A percentile compares a stretch with the other conserved stretches of the same genome.
Conservation (phyloP, 352 stramenopile species). For the Peronosclerospora sorghi region DNA sequence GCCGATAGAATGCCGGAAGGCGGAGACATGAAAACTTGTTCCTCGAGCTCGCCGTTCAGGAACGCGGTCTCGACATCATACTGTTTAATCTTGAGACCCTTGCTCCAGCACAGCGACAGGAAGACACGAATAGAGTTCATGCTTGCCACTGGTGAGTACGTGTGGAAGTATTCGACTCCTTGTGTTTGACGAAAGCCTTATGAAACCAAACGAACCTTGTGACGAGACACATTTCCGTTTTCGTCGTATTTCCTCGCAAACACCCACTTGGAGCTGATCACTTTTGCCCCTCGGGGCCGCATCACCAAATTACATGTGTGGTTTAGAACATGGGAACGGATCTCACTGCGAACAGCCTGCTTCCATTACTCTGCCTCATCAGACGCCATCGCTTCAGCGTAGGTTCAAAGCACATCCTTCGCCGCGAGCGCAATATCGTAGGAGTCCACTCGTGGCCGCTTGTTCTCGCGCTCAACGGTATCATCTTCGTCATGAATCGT, state of each 20-base stretch:
- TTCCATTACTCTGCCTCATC: constrained; percentile 7
- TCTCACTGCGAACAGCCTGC: constrained; percentile 9
- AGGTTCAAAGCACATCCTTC: not conserved
- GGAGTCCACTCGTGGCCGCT: not conserved
- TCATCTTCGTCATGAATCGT: too few relatives aligned
- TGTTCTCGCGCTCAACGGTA: too few relatives aligned
- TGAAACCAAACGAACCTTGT: not conserved
- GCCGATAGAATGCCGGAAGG: not conserved
- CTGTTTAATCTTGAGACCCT: not conserved
- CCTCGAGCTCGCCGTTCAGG: not conserved
- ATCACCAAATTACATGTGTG: not conserved
- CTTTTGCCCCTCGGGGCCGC: not conserved
- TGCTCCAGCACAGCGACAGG: not conserved
- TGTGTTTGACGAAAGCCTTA: constrained; percentile 6
- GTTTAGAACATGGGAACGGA: not conserved
- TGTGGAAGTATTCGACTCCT: not conserved
- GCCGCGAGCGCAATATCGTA: not conserved
- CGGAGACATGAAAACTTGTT: not conserved
- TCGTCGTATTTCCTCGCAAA: not conserved
- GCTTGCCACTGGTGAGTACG: not conserved
- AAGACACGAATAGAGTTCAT: not conserved
- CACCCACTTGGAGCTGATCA: not conserved
- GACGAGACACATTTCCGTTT: not conserved
- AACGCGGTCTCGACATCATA: not conserved
- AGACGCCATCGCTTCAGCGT: not conserved